Conservation (phyloP, 352 stramenopile species). For the Lagenidium sp. region DNA sequence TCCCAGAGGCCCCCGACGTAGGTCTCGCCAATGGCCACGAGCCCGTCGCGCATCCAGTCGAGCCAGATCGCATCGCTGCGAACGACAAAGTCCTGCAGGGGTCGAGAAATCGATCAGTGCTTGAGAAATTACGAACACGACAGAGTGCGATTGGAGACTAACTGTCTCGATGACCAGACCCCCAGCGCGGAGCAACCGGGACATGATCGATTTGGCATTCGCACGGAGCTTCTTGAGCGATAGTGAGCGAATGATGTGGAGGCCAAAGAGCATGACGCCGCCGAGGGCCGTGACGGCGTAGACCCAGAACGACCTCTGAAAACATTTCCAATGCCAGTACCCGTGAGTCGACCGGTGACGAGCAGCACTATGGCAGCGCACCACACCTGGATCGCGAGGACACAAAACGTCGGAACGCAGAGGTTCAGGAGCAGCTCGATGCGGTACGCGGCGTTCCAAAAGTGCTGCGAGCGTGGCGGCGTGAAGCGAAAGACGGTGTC, state of each 20-base stretch:
- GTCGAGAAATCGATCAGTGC: background rate
- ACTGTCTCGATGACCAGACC: slow-evolving; percentile 50
- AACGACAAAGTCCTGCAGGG: slow-evolving; percentile 60
- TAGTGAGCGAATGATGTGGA: slow-evolving; percentile 71
- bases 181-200: slow-evolving; percentile 44
- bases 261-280: slow-evolving; percentile 38
- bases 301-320: slow-evolving; percentile 69
- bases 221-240: slow-evolving; percentile 48
- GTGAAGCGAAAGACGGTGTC: slow-evolving; percentile 76
- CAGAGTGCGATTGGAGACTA: slow-evolving; percentile 2
- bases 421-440: slow-evolving; percentile 76
- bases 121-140: background rate
- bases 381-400: slow-evolving; percentile 67
- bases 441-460: slow-evolving; percentile 73
- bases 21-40: slow-evolving; percentile 76
- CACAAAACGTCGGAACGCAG: slow-evolving; percentile 67
- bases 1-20: slow-evolving; percentile 74
- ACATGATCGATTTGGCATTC: slow-evolving; percentile 74
- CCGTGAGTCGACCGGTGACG: background rate
- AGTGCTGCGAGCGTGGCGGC: slow-evolving; percentile 57
- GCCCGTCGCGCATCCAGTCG: slow-evolving; percentile 81
- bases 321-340: background rate
- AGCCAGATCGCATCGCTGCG: slow-evolving; percentile 76
- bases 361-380: slow-evolving; percentile 2
- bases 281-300: slow-evolving; percentile 58